Percentiles rank a stretch among this genome's conserved stretches.
Conservation (phyloP, 2,329 filamentous ascomycete genomes). For the Calonectria multiphialidica region DNA sequence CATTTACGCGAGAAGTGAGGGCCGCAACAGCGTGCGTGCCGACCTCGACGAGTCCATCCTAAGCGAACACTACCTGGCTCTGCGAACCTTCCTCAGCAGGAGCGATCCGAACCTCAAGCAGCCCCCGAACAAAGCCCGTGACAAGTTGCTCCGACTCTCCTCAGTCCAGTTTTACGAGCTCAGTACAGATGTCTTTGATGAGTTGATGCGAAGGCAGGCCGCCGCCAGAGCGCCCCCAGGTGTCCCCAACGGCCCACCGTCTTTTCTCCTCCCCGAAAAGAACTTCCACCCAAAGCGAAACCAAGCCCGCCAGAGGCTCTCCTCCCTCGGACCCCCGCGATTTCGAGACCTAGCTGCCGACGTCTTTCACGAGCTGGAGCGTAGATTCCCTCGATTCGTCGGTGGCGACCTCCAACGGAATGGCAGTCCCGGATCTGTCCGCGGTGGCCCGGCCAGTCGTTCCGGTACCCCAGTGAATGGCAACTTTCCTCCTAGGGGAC, state of each 20-base stretch:
- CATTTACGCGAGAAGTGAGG: constrained; percentile 74
- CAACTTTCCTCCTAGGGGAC: constrained; percentile 62
- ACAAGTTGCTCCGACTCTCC: constrained; percentile 92
- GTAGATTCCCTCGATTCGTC: constrained; percentile 86
- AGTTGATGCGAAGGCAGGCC: constrained; percentile 88
- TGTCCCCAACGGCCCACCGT: constrained; percentile 68
- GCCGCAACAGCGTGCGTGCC: constrained; percentile 65
- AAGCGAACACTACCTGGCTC: constrained; percentile 82
- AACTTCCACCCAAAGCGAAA: constrained; percentile 97
- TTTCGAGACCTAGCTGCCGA: constrained; percentile 95
- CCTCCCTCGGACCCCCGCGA: constrained; percentile 85
- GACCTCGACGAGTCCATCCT: constrained; percentile 76
- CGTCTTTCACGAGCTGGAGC: constrained; percentile 94
- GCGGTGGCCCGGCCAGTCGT: constrained; percentile 68
- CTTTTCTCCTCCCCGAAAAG: constrained; percentile 84
- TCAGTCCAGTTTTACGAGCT: constrained; percentile 96
- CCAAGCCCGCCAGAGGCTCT: constrained; percentile 95
- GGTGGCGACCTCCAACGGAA: constrained; percentile 76
- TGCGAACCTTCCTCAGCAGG: constrained; percentile 82
- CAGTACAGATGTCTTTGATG: constrained; percentile 97
- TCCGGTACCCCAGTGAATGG: constrained; percentile 74
- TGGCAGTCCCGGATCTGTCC: constrained; percentile 76
- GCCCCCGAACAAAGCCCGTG: constrained; percentile 88
- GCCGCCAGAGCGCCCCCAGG: constrained; percentile 67
- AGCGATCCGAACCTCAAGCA: constrained; percentile 81